Conservation (phyloP, 2,329 filamentous ascomycete genomes). For the Daldinia sp. region DNA sequence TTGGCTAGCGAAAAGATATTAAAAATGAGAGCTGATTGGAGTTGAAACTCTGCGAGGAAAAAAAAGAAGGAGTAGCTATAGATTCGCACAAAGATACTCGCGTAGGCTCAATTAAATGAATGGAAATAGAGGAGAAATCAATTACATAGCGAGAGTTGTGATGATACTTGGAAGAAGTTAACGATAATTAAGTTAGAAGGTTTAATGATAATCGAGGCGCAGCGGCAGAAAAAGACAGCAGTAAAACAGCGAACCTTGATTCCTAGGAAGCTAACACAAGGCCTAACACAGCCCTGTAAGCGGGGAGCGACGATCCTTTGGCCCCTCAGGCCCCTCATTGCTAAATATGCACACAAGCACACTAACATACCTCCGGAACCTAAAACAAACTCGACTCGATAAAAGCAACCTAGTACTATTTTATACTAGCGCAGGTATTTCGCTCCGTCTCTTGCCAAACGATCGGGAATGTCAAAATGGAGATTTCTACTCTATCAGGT, state of each 20-base stretch:
- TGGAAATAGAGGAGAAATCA: not conserved
- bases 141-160: not conserved
- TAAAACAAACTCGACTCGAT: not conserved
- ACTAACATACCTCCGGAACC: not conserved
- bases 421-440: not conserved
- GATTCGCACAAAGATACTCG: not conserved
- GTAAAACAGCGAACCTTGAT: not conserved
- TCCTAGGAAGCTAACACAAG: no score
- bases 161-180: not conserved
- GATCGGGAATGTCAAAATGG: conserved; percentile 15
- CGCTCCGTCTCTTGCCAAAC: conserved; percentile 14
- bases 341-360: conserved; percentile 10
- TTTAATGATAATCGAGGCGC: conserved; percentile 16
- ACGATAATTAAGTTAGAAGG: no score
- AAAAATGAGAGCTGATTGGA: not conserved
- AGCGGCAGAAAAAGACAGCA: conserved; percentile 20
- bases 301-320: conserved; percentile 30
- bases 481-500: not conserved
- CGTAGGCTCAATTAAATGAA: conserved; percentile 1
- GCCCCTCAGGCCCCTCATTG: conserved; percentile 23
- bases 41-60: not conserved
- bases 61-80: not conserved
- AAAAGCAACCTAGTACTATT: conserved; percentile 2
- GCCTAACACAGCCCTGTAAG: conserved; percentile 32
- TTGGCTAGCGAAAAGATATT: not conserved